phyloP scores from a whole-genome alignment of 208 protist genomes.

The Crithidia fasciculata region DNA sequence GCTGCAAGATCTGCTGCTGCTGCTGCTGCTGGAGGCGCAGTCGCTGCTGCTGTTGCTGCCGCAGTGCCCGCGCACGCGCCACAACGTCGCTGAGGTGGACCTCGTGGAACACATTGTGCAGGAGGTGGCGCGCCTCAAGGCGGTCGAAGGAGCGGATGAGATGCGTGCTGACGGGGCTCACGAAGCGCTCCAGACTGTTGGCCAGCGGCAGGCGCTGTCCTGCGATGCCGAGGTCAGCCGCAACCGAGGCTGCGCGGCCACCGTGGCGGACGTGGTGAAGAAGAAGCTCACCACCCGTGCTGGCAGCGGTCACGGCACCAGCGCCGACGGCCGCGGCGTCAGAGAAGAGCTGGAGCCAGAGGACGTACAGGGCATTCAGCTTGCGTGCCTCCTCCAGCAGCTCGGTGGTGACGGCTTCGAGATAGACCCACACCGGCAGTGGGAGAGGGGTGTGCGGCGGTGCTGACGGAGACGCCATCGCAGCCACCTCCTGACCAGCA shows the following conservation, averaged over 20 bases:
- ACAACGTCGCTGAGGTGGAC: constrained; percentile 39
- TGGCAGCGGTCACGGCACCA: background rate
- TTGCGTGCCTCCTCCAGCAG: constrained; percentile 35
- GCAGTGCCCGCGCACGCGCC: constrained; percentile 15
- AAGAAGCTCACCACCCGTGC: constrained; percentile 24
- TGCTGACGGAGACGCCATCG: background rate
- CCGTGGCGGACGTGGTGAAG: constrained; percentile 17
- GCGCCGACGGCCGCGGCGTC: constrained; percentile 9
- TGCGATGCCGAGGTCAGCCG: constrained; percentile 7
- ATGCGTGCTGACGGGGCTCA: constrained; percentile 24
- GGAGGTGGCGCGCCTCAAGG: constrained; percentile 30
- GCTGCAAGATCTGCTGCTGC: background rate
- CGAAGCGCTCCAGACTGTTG: constrained; percentile 32
- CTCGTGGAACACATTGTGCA: constrained; percentile 30
- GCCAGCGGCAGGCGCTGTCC: constrained; percentile 1
- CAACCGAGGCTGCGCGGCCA: constrained; percentile 15
- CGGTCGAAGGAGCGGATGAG: constrained; percentile 30
- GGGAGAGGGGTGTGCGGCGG: background rate
- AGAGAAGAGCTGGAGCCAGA: constrained; percentile 19
- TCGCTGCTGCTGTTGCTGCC: background rate
- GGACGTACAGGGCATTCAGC: constrained; percentile 27
- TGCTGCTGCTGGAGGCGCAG: background rate
- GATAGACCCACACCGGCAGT: constrained; percentile 29
- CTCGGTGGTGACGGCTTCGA: constrained; percentile 32
- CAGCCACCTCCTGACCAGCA: background rate